Conservation (phyloP, 1,139 yeast genomes). For the Candida neerlandica region DNA sequence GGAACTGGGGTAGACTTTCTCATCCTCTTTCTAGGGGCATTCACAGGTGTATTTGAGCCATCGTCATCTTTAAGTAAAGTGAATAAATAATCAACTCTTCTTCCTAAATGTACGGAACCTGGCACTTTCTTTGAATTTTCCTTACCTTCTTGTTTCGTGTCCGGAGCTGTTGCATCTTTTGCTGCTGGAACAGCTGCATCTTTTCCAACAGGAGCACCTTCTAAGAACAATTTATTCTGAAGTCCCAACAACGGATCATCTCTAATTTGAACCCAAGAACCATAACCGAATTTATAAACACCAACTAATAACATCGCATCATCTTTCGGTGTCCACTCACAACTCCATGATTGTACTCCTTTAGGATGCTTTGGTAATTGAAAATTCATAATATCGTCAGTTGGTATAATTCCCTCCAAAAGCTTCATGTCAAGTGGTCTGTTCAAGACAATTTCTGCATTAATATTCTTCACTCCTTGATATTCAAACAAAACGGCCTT, state of each 20-base stretch:
- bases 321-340: conserved; percentile 80
- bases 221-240: conserved; percentile 80
- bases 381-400: conserved; percentile 58
- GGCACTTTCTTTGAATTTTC: conserved; percentile 67
- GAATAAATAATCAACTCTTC: conserved; percentile 88
- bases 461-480: conserved; percentile 83
- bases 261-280: conserved; percentile 91
- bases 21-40: conserved; percentile 13
- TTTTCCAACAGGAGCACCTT: conserved; percentile 20
- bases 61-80: conserved; percentile 48
- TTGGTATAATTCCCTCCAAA: conserved; percentile 60
- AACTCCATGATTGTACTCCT: conserved; percentile 88
- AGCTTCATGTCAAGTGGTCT: conserved; percentile 82
- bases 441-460: conserved; percentile 83
- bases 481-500: conserved; percentile 90
- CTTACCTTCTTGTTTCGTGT: conserved; percentile 36
- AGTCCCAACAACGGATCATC: conserved; percentile 93
- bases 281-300: conserved; percentile 90
- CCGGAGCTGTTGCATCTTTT: neutral
- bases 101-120: conserved; percentile 89
- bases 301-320: conserved; percentile 90
- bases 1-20: conserved; percentile 1
- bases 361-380: conserved; percentile 66
- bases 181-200: neutral
- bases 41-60: conserved; percentile 8